Evolutionary conservation across 257 asterid genomes (phyloP).

Genomic region (Striga asiatica): DNA sequence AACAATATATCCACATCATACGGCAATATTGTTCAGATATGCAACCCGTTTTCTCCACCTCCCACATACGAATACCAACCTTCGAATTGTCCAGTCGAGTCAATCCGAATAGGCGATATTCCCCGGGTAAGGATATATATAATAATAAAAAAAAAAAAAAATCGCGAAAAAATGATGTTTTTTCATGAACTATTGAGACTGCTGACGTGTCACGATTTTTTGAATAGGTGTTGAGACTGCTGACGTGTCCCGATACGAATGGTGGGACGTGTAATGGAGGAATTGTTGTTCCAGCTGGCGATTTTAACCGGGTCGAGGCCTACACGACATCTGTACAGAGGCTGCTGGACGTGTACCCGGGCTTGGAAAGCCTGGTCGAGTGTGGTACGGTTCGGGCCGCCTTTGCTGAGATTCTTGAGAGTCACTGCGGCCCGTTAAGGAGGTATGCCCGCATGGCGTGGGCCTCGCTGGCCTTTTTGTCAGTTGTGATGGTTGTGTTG

Average conservation of each 20-base stretch:
- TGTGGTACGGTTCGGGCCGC: conserved; percentile 53
- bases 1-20: conserved; percentile 39
- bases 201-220: conserved; percentile 56
- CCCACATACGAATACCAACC: conserved; percentile 55
- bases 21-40: conserved; percentile 52
- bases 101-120: conserved; percentile 51
- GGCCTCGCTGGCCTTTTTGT: conserved; percentile 40
- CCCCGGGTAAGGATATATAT: conserved; percentile 20
- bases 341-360: conserved; percentile 63
- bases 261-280: conserved; percentile 57
- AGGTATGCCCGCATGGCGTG: conserved; percentile 37
- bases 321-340: conserved; percentile 56
- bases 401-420: conserved; percentile 41
- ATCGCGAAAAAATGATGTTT: neutral
- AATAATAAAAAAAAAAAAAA: neutral
- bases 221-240: conserved; percentile 29
- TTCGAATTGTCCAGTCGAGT: conserved; percentile 33
- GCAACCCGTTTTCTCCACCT: conserved; percentile 85
- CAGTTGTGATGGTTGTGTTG: conserved; percentile 41
- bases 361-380: conserved; percentile 55
- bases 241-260: conserved; percentile 46
- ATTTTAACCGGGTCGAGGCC: conserved; percentile 31
- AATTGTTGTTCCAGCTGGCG: conserved; percentile 29
- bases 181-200: conserved; percentile 13
- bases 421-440: conserved; percentile 61